Evolutionary conservation across 352 stramenopile genomes (phyloP).

Genomic region (Globisporangium barbulae): DNA sequence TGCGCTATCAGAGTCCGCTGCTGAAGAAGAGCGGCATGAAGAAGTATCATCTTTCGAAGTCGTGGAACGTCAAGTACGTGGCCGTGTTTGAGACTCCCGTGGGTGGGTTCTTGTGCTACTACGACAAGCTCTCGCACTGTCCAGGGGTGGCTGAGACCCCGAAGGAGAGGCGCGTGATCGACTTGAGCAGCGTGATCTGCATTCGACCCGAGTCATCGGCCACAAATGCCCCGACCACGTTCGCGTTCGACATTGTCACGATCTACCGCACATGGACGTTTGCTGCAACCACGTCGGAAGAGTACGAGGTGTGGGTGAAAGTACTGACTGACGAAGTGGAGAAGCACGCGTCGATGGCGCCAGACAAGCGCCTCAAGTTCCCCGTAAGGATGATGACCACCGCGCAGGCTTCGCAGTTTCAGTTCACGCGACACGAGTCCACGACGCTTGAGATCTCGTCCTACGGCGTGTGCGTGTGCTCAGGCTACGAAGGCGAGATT

Average conservation of each 20-base stretch:
- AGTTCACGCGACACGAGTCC: constrained; percentile 36
- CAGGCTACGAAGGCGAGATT: constrained; percentile 35
- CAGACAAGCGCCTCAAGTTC: constrained; percentile 46
- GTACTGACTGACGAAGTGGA: constrained; percentile 54
- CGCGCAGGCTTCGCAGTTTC: constrained; percentile 24
- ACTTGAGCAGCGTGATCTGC: constrained; percentile 61
- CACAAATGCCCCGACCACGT: constrained; percentile 18
- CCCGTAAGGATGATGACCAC: constrained; percentile 45
- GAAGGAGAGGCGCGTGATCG: constrained; percentile 61
- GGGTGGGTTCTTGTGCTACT: constrained; percentile 69
- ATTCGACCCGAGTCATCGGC: constrained; percentile 49
- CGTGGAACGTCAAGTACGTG: constrained; percentile 53
- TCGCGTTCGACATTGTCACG: constrained; percentile 69
- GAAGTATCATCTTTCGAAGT: constrained; percentile 60
- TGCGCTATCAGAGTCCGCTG: constrained; percentile 58
- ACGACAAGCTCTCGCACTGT: constrained; percentile 64
- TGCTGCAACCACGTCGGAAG: constrained; percentile 33
- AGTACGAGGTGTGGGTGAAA: constrained; percentile 61
- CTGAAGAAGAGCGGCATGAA: constrained; percentile 37
- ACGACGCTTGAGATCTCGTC: constrained; percentile 53
- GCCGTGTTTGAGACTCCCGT: constrained; percentile 61
- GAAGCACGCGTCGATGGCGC: constrained; percentile 46
- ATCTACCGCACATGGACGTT: constrained; percentile 79
- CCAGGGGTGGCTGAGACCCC: constrained; percentile 44
- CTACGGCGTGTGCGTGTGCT: constrained; percentile 52